Conservation (phyloP, 1,284 basidiomycete genomes). For the Acaromyces ingoldii region DNA sequence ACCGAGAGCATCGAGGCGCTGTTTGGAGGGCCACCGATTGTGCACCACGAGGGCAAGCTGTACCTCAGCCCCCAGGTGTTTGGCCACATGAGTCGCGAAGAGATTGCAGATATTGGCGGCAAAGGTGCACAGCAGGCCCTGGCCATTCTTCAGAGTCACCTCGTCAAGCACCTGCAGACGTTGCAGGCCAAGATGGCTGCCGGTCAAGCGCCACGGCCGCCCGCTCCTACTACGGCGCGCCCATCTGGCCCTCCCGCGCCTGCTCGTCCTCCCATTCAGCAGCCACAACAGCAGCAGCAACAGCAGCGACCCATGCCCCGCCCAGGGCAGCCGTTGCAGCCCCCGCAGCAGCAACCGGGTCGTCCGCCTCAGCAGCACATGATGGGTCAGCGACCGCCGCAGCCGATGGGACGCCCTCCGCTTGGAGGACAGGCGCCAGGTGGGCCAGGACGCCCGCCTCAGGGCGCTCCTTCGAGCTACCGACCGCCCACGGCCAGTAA, state of each 20-base stretch:
- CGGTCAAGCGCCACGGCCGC: neutral
- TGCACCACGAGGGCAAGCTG: slow-evolving; percentile 75
- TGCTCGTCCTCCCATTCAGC: no score
- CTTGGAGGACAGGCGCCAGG: neutral
- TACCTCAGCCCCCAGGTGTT: slow-evolving; percentile 80
- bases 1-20: slow-evolving; percentile 47
- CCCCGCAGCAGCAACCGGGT: no score
- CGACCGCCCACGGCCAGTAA: neutral
- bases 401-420: neutral
- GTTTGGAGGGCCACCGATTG: slow-evolving; percentile 64
- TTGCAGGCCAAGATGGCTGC: slow-evolving; percentile 59
- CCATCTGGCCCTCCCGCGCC: neutral
- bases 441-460: neutral
- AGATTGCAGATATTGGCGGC: slow-evolving; percentile 69
- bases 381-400: neutral
- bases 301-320: neutral
- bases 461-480: neutral
- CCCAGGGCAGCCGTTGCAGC: no score
- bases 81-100: slow-evolving; percentile 67
- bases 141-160: slow-evolving; percentile 73
- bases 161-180: slow-evolving; percentile 72
- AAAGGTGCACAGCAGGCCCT: slow-evolving; percentile 78
- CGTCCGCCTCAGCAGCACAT: no score
- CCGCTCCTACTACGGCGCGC: neutral
- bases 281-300: neutral